Base-by-base conservation (phyloP, 768 basidiomycete genomes). In the Dentipellis sp. region DNA sequence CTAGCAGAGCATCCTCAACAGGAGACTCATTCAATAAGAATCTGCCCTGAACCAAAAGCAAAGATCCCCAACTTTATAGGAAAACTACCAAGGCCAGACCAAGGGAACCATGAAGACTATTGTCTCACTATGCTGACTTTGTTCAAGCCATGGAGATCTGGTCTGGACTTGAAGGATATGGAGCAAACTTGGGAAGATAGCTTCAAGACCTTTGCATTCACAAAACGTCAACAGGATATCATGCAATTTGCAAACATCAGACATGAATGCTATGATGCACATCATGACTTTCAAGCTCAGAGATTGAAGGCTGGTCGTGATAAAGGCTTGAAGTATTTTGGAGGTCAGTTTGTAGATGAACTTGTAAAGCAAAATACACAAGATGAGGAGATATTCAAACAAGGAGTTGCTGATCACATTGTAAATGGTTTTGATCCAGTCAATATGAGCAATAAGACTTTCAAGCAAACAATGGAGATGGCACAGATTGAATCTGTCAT, bases 251-350 rank as follows among this genome's bases (percentile, higher is more conserved):
- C 72, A 23, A 65, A 72, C 56, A 35, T 74, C 1, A 34, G 52
- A n/a, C 71, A 73, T 60, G 71, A 74, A 52, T 73, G 72, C 54
- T 50, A 68, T 6, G 70, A 74, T 65, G 66, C 67, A 2, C 39
- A 67, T 19, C 71, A 74, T 59, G 71, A 72, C 49, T 70, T 59
- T 58, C 39, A 59, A 36, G 59, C 65, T 34, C 62, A 66, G 55
- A 22, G 58, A 60, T 55, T 40, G 23, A 34, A 34, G 17, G 35
- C 38, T 3, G 29, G 19, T 0, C 10, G 6, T 7, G 12, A 29
- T 7, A 51, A 52, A 11, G n/a, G 34, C 22, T 21, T 10, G 17
- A n/a, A 6, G n/a, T 16, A 6, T n/a, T 52, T 37, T 38, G 14
- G 11, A 7, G 6, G 8, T 14, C 19, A 49, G n/a, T 42, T 42